These are phyloP conservation scores for Penicillium lividum DNA, from an alignment of 495 filamentous ascomycete genomes.

Conservation along the genomic window DNA sequence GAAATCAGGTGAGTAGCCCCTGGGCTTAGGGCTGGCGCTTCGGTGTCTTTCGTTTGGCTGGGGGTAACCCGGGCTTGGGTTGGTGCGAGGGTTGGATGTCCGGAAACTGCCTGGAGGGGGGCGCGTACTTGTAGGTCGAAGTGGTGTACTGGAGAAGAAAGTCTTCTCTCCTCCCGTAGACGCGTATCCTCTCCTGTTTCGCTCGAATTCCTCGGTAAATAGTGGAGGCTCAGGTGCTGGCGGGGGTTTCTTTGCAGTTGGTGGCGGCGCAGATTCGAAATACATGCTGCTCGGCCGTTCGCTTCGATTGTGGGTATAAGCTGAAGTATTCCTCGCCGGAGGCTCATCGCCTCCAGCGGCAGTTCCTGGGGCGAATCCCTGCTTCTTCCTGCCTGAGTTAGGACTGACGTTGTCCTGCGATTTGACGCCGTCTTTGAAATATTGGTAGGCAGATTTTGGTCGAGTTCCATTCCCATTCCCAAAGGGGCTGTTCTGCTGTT, in stretches of 20 bases:
- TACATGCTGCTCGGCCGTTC: constrained; percentile 39
- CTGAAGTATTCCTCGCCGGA: constrained; percentile 52
- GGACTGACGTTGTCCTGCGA: constrained; percentile 35
- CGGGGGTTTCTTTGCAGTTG: constrained; percentile 46
- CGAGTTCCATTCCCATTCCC: constrained; percentile 22
- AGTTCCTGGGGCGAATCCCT: constrained; percentile 54
- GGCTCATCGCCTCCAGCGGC: constrained; percentile 56
- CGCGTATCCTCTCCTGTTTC: constrained; percentile 69
- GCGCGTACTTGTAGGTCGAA: constrained; percentile 50
- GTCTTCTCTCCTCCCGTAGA: constrained; percentile 70
- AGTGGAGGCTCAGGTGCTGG: constrained; percentile 19
- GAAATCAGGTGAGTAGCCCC: constrained; percentile 30
- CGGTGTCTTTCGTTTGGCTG: constrained; percentile 32
- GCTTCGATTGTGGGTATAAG: constrained; percentile 47
- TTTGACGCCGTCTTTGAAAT: constrained; percentile 37
- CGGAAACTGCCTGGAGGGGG: constrained; percentile 37
- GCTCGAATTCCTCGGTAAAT: constrained; percentile 41
- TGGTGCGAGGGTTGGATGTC: constrained; percentile 35
- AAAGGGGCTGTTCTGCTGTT: constrained; percentile 38
- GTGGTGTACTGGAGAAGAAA: constrained; percentile 45
- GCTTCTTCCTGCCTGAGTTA: constrained; percentile 50
- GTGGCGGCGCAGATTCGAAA: constrained; percentile 37
- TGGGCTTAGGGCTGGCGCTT: constrained; percentile 43
- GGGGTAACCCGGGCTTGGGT: constrained; percentile 35
- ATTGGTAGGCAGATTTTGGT: constrained; percentile 49